Conservation (phyloP, 2,329 filamentous ascomycete species). For the Curvularia lunata region DNA sequence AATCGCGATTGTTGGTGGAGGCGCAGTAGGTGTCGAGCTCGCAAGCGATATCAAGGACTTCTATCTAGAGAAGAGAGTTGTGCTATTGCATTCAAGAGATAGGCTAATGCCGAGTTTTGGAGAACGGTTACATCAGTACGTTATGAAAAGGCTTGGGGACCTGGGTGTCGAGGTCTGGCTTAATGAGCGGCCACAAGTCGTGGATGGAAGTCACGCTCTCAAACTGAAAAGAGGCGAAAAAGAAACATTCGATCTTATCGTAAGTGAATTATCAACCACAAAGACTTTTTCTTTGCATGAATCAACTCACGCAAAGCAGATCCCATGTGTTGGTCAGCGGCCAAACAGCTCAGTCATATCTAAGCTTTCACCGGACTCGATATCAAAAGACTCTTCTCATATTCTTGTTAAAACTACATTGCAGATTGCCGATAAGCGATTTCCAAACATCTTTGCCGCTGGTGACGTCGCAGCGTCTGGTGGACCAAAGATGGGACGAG, state of each 20-base stretch:
- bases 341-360: slow-evolving; percentile 61
- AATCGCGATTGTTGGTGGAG: slow-evolving; percentile 59
- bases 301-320: slow-evolving; percentile 50
- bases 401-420: slow-evolving; percentile 64
- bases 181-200: slow-evolving; percentile 54
- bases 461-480: slow-evolving; percentile 66
- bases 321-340: slow-evolving; percentile 63
- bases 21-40: slow-evolving; percentile 67
- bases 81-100: slow-evolving; percentile 63
- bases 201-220: slow-evolving; percentile 5
- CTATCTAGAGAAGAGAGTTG: slow-evolving; percentile 64
- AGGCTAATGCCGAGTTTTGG: slow-evolving; percentile 62
- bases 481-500: slow-evolving; percentile 61
- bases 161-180: slow-evolving; percentile 60
- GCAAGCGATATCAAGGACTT: slow-evolving; percentile 64
- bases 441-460: slow-evolving; percentile 65
- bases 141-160: slow-evolving; percentile 52
- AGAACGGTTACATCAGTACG: slow-evolving; percentile 47
- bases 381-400: slow-evolving; percentile 50
- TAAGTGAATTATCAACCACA: too few relatives aligned
- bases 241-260: neutral
- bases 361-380: slow-evolving; percentile 52
- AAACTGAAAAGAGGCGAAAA: slow-evolving; percentile 1
- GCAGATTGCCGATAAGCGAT: slow-evolving; percentile 57
- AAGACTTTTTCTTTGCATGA: neutral